Evolutionary conservation across 2,329 filamentous ascomycete genomes (phyloP).

Genomic region (Trichophyton equinum): DNA sequence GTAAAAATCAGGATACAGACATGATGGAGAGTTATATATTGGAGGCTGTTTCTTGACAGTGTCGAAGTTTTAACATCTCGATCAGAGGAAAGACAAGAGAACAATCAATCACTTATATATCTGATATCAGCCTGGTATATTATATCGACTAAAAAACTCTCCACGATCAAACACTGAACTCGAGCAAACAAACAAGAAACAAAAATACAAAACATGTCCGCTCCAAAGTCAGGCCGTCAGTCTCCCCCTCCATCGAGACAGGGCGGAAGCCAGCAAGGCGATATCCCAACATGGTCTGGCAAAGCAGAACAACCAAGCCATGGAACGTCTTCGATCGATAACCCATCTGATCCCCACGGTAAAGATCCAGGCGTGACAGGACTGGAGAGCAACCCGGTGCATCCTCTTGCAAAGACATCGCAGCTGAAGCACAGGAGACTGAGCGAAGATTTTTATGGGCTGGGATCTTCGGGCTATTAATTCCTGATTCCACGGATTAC

Average conservation of each 20-base stretch:
- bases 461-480: neutral
- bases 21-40: neutral
- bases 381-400: constrained; percentile 32
- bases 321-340: constrained; percentile 20
- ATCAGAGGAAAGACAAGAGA: too few relatives aligned
- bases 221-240: constrained; percentile 54
- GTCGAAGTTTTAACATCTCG: too few relatives aligned
- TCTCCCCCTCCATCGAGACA: constrained; percentile 64
- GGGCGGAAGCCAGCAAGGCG: constrained; percentile 50
- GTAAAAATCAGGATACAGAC: neutral
- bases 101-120: too few relatives aligned
- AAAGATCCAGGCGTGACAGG: constrained; percentile 12
- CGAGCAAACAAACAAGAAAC: too few relatives aligned
- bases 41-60: neutral
- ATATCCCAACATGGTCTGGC: constrained; percentile 31
- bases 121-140: neutral
- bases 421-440: constrained; percentile 21
- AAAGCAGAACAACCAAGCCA: constrained; percentile 32
- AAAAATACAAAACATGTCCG: constrained; percentile 46
- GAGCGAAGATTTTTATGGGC: neutral
- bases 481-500: neutral
- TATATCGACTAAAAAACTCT: neutral
- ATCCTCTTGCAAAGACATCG: constrained; percentile 23
- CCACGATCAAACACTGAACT: neutral
- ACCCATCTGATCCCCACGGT: constrained; percentile 33